Base-by-base conservation (phyloP, 306 rosid genomes). In the Lupinus albus region DNA sequence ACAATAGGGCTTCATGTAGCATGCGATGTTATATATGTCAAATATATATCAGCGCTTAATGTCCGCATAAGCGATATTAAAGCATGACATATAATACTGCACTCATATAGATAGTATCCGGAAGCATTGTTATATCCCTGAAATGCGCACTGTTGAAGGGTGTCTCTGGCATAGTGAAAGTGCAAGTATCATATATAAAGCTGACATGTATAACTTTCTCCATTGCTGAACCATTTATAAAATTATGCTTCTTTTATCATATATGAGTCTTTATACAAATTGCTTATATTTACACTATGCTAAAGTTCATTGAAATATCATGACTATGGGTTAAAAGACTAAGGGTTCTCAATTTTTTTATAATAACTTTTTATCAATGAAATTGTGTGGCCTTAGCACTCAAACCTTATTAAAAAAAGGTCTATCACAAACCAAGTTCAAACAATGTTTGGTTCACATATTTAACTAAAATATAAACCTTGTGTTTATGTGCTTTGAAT, bases 371-470 rank as follows among this genome's bases (percentile, higher is more conserved):
- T n/a, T n/a, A n/a, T n/a, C n/a, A n/a, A n/a, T n/a, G n/a, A n/a
- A n/a, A n/a, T n/a, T n/a, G n/a, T n/a, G n/a, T n/a, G n/a, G n/a
- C n/a, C n/a, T n/a, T n/a, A n/a, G n/a, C n/a, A n/a, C n/a, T n/a
- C n/a, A n/a, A n/a, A n/a, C n/a, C n/a, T n/a, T n/a, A n/a, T n/a
- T n/a, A n/a, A n/a, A n/a, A n/a, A n/a, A n/a, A 67, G 59, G 51
- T 62, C 28, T 50, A 51, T 47, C 65, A 64, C 66, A 80, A 74
- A 57, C 64, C 52, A 51, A 67, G 77, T 80, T 66, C 72, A 68
- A 73, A 70, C 47, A 66, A 48, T 82, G 83, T 74, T 35, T 60
- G 51, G 70, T 45, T 78, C 81, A 73, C 81, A 78, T 79, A 64
- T 63, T 53, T 50, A 16, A 10, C 39, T 54, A 21, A 56, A 70